Base-by-base conservation (phyloP, 1,284 basidiomycete genomes). In the Ustilago shanxiensis region DNA sequence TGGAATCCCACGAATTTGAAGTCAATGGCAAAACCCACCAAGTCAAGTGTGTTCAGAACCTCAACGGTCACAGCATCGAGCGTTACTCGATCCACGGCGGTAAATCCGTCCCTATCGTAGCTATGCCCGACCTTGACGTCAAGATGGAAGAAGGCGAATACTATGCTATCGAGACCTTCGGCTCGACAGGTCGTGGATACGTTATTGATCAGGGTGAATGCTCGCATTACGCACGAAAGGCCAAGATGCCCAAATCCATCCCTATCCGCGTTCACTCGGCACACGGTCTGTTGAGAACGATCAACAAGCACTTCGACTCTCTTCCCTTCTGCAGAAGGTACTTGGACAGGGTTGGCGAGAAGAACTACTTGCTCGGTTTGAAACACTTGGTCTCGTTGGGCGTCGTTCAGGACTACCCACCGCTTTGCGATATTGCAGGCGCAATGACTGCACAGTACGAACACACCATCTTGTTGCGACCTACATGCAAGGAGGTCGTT, bases 131-230 rank as follows among this genome's bases (percentile, higher is more conserved):
- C 94, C 96, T 86, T 90, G 91, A 82, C 50, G 94, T 93, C 22
- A 97, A 94, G 88, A 99, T 99, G 97, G 97, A 99, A 86, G 97
- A 99, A 87, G 96, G 95, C 39, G 97, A 99, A 85, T 97, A 98
- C 87, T 99, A 95, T 86, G 97, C 97, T 16, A 98, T 99, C 74
- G 97, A 99, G 87, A 99, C 97, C 0, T 99, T 99, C 87, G 97
- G 97, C 24, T 93, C 93, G 26, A 99, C 96, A 0, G 97, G 97
- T n/a, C 89, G 93, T 47, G 97, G 96, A 3, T 90, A 91, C 51
- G 94, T 98, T n/a, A 89, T 94, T 14, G 96, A 99, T 41, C 54
- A 66, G 55, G 97, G 95, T 24, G 95, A 95, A 49, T 93, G 92
- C 83, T 97, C 95, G 33, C 97, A 99, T 87, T 99, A 98, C 84